Base-by-base conservation (phyloP, 2,329 filamentous ascomycete genomes). In the Neophaeococcomyces aloes region DNA sequence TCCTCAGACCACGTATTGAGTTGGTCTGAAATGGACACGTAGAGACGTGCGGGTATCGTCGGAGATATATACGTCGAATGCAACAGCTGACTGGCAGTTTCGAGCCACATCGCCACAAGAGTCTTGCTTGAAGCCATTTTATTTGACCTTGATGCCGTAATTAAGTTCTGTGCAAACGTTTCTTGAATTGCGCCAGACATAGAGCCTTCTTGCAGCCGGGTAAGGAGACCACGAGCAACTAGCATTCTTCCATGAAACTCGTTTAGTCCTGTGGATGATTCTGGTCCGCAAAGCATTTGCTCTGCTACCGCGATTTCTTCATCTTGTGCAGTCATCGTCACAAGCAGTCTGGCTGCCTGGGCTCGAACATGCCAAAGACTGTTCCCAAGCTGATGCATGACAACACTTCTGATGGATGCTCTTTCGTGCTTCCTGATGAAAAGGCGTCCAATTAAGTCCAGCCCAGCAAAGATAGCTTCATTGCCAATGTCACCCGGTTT, bases 311-410 rank as follows among this genome's bases (percentile, higher is more conserved):
- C 17, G 4, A 40, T 23, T 18, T 45, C 35, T 23, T 35, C 21
- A 10, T 29, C 35, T 30, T 34, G 43, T 15, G 29, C 10, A 13
- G 29, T 31, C n/a, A 30, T 44, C 10, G 30, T 46, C 2, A 46
- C 47, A 15, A 53, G 32, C 13, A 54, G 36, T 35, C 65, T 59
- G 14, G 67, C 66, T 14, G 67, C 65, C 40, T 69, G 66, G 40
- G 69, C 67, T 44, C 67, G 58, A 23, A 70, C 63, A 10, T 64
- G 61, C 67, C 66, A 69, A 13, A 67, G 62, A 1, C 61, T 58
- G 46, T 65, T 66, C 23, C 59, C 60, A n/a, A 68, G 51, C 29
- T 69, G 64, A 30, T 55, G 54, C 3, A 56, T 45, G 13, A 67
- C 60, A 8, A 64, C 49, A 3, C 41, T 48, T 14, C 57, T 59